These are phyloP conservation scores for Umbelopsis sp. DNA, from an alignment of 192 early-diverging fungal genomes.

Conservation along the genomic window DNA sequence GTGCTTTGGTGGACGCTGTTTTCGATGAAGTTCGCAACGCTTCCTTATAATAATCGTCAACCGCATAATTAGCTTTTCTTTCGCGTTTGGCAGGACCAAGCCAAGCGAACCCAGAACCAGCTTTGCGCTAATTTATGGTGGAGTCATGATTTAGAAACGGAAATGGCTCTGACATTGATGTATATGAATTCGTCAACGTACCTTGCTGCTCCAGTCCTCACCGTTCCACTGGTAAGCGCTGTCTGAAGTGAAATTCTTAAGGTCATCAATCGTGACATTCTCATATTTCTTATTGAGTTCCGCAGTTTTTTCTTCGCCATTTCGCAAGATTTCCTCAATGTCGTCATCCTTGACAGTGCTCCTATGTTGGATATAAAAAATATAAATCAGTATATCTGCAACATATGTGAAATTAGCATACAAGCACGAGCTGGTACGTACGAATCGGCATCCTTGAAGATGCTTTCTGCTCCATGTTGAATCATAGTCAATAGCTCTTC, in stretches of 20 bases:
- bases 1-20: constrained; percentile 52
- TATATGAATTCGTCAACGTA: constrained; percentile 16
- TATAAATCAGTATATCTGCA: background rate
- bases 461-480: constrained; percentile 89
- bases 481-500: constrained; percentile 95
- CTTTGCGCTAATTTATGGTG: constrained; percentile 43
- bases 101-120: constrained; percentile 72
- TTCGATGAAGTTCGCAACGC: constrained; percentile 71
- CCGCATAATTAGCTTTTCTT: constrained; percentile 87
- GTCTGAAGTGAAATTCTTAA: constrained; percentile 85
- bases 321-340: constrained; percentile 81
- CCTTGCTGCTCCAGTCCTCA: constrained; percentile 87
- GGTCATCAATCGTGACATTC: constrained; percentile 88
- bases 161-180: too few species aligned
- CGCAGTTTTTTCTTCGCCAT: constrained; percentile 85
- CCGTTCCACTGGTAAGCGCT: constrained; percentile 96
- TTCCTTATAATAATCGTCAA: constrained; percentile 93
- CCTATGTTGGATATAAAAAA: background rate
- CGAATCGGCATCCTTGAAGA: constrained; percentile 68
- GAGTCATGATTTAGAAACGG: background rate
- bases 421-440: constrained; percentile 25
- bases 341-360: constrained; percentile 76
- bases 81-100: constrained; percentile 95
- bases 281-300: constrained; percentile 91
- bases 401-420: constrained; percentile 15